A percentile compares a stretch with the other conserved stretches of the same genome.
phyloP scores from a whole-genome alignment of 2,329 filamentous ascomycete species.

The Dryadomyces sulphureus region DNA sequence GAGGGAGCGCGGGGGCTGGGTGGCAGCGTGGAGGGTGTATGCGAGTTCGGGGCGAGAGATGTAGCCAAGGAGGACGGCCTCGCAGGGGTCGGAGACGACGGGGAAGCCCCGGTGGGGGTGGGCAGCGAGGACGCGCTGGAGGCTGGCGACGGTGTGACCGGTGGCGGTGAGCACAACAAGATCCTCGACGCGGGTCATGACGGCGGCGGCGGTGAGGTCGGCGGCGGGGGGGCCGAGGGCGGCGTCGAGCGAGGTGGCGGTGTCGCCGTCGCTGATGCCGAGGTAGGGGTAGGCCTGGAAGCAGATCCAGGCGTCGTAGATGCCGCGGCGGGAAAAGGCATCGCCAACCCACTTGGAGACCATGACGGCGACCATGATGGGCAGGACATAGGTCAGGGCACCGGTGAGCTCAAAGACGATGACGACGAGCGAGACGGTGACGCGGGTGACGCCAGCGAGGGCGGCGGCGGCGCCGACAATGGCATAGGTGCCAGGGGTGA shows the following conservation, averaged over 20 bases:
- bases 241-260: neutral
- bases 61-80: constrained; percentile 75
- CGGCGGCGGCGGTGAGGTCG: constrained; percentile 69
- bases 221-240: constrained; percentile 36
- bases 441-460: constrained; percentile 83
- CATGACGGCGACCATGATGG: constrained; percentile 99
- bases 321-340: constrained; percentile 80
- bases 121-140: constrained; percentile 54
- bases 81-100: constrained; percentile 63
- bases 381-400: constrained; percentile 86
- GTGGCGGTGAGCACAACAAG: constrained; percentile 75
- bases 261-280: constrained; percentile 18
- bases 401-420: constrained; percentile 99
- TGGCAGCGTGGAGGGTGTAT: constrained; percentile 58
- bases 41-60: constrained; percentile 83
- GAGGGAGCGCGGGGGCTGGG: constrained; percentile 40
- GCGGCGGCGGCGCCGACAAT: constrained; percentile 91
- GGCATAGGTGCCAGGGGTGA: constrained; percentile 90
- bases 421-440: constrained; percentile 96
- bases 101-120: constrained; percentile 85
- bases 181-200: constrained; percentile 90
- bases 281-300: constrained; percentile 92
- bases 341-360: constrained; percentile 97
- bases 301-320: constrained; percentile 97
- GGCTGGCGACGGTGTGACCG: constrained; percentile 69